Evolutionary conservation across 805 yeast genomes (phyloP).

Genomic region (Candida xiaguanensis): DNA sequence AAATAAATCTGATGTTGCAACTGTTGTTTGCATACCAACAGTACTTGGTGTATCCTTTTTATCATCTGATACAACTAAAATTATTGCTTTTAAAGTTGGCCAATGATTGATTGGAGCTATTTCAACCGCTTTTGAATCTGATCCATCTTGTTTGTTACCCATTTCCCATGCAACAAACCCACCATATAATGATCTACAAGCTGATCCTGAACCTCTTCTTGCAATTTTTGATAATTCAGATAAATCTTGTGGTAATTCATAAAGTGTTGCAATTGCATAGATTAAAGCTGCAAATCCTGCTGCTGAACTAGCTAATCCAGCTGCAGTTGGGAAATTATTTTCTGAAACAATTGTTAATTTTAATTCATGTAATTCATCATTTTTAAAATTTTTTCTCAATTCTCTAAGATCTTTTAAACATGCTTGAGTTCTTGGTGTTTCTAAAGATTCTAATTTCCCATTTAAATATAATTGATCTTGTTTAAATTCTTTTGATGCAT

Average conservation of each 20-base stretch:
- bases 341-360: slow-evolving; percentile 81
- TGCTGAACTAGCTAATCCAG: slow-evolving; percentile 96
- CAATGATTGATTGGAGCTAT: slow-evolving; percentile 82
- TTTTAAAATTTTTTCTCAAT: slow-evolving; percentile 62
- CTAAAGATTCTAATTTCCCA: slow-evolving; percentile 74
- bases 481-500: slow-evolving; percentile 53
- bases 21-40: slow-evolving; percentile 95
- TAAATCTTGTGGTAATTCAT: slow-evolving; percentile 76
- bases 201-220: slow-evolving; percentile 97
- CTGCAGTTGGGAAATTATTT: slow-evolving; percentile 98
- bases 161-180: slow-evolving; percentile 99
- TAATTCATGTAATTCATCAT: slow-evolving; percentile 56
- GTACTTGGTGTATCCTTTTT: slow-evolving; percentile 96
- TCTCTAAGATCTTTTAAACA: slow-evolving; percentile 73
- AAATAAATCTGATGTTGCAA: slow-evolving; percentile 82
- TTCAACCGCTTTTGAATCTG: slow-evolving; percentile 91
- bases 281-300: slow-evolving; percentile 98
- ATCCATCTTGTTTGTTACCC: slow-evolving; percentile 77
- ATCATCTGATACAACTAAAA: slow-evolving; percentile 86
- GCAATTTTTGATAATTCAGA: slow-evolving; percentile 91
- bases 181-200: slow-evolving; percentile 94
- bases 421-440: slow-evolving; percentile 59
- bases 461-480: slow-evolving; percentile 80
- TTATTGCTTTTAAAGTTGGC: slow-evolving; percentile 91
- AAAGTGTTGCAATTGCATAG: slow-evolving; percentile 80